These are phyloP conservation scores for Diaporthe sp. DNA, from an alignment of 2,329 filamentous ascomycete species.

Conservation along the genomic window DNA sequence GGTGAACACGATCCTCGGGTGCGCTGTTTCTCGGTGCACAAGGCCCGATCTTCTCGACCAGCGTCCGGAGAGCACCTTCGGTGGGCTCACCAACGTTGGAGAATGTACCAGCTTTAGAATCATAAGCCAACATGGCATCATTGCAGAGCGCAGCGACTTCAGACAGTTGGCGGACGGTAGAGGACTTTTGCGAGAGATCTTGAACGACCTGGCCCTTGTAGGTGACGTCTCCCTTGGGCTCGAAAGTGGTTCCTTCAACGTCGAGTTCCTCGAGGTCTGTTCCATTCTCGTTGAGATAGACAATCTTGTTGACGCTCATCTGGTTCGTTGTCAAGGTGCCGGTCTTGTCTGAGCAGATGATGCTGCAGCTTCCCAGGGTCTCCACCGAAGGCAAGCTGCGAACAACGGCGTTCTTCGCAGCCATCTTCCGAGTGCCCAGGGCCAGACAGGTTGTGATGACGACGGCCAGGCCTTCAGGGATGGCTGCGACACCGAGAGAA, in stretches of 20 bases:
- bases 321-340: constrained; percentile 98
- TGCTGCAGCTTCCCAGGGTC: constrained; percentile 97
- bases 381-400: constrained; percentile 96
- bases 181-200: constrained; percentile 78
- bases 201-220: constrained; percentile 76
- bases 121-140: constrained; percentile 86
- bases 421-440: constrained; percentile 98
- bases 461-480: constrained; percentile 96
- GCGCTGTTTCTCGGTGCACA: constrained; percentile 70
- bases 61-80: constrained; percentile 89
- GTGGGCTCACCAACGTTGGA: constrained; percentile 94
- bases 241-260: constrained; percentile 93
- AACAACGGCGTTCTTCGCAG: constrained; percentile 97
- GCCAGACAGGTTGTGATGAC: constrained; percentile 99
- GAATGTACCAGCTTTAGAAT: constrained; percentile 80
- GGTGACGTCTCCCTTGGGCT: constrained; percentile 82
- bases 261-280: constrained; percentile 86
- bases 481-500: constrained; percentile 96
- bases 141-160: constrained; percentile 87
- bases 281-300: constrained; percentile 83
- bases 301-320: constrained; percentile 97
- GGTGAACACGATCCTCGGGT: constrained; percentile 79
- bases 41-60: constrained; percentile 96
- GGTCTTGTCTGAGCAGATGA: constrained; percentile 99
- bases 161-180: constrained; percentile 83